Evolutionary conservation across 495 filamentous ascomycete genomes (phyloP), one percentile per base, ranked within the genome.

Genomic region (Poronia punctata): DNA sequence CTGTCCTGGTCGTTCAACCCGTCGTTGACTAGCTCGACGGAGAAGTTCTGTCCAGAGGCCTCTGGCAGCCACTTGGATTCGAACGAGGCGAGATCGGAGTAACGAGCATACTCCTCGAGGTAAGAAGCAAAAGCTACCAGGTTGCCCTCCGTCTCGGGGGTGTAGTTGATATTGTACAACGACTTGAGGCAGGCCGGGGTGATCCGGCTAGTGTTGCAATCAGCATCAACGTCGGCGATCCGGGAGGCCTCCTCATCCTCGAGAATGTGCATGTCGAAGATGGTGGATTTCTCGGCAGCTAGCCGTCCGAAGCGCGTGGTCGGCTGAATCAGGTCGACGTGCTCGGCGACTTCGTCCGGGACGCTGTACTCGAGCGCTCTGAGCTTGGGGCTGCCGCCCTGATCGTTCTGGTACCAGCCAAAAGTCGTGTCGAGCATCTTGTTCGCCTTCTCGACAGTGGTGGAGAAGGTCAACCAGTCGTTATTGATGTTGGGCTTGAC

Each of bases 91-190:
- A 63, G 50, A 33, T 67, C 56, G 3, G 50, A 40, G 16, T 59
- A 57, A 21, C 53, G 39, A 15, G 62, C 74, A 33, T 67, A 74
- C 49, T 80, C 54, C 50, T 78, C 72, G 3, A 72, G 56, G 64
- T 71, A 85, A 35, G 75, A 76, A 27, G 63, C 65, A 38, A 84
- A 77, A 11, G 70, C 79, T 23, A 82, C 53, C 17, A 64, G 53
- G 39, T 71, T 73, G n/a, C 70, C 65, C 10, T 60, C 60, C 0
- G 66, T 61, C 10, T 66, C 47, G 1, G 76, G 63, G 5, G 58
- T 68, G 56, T 76, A 81, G 47, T 69, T 57, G 39, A 80, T 61
- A 42, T 76, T 79, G 65, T 86, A 86, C 48, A 82, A 51, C 25
- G 74, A 60, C 58, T 70, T 71, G 15, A 86, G 49, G 44, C 80